These are phyloP conservation scores for Blastocystis sp. DNA, from an alignment of 352 stramenopile species.

Conservation along the genomic window DNA sequence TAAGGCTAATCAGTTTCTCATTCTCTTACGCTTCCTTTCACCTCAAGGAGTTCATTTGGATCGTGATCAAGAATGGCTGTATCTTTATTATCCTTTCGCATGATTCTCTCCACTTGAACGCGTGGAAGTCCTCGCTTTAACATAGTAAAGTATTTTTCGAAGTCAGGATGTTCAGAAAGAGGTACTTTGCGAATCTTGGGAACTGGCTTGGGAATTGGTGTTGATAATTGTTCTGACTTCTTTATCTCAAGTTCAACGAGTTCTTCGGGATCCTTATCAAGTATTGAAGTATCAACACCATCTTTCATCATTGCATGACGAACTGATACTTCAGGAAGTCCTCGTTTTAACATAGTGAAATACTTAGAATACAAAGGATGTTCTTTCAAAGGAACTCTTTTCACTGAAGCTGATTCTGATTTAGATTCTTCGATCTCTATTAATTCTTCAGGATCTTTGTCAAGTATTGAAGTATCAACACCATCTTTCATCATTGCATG, in stretches of 20 bases:
- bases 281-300: conserved; percentile 8
- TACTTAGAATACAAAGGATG: conserved; percentile 52
- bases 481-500: conserved; percentile 6
- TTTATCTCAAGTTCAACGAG: not conserved
- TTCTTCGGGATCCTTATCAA: conserved; percentile 15
- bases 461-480: not conserved
- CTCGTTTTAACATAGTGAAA: conserved; percentile 38
- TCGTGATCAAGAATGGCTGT: conserved; percentile 34
- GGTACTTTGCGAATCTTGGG: conserved; percentile 21
- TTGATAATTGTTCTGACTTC: not conserved
- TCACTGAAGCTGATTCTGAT: not conserved
- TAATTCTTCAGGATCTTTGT: conserved; percentile 16
- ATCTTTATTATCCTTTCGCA: conserved; percentile 42
- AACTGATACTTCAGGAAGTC: conserved; percentile 10
- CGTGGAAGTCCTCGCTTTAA: conserved; percentile 16
- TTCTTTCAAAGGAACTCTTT: conserved; percentile 6
- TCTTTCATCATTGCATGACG: conserved; percentile 14
- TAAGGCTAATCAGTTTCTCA: not conserved
- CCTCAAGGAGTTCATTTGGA: conserved; percentile 36
- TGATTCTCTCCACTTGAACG: conserved; percentile 9
- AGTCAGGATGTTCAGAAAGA: conserved; percentile 26
- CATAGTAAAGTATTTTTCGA: conserved; percentile 48
- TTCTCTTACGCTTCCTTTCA: not conserved
- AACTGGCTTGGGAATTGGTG: not conserved
- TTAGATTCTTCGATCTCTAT: conserved; percentile 34